Evolutionary conservation across 1,284 basidiomycete species (phyloP).

Genomic region (Sanghuangporus weigelae): DNA sequence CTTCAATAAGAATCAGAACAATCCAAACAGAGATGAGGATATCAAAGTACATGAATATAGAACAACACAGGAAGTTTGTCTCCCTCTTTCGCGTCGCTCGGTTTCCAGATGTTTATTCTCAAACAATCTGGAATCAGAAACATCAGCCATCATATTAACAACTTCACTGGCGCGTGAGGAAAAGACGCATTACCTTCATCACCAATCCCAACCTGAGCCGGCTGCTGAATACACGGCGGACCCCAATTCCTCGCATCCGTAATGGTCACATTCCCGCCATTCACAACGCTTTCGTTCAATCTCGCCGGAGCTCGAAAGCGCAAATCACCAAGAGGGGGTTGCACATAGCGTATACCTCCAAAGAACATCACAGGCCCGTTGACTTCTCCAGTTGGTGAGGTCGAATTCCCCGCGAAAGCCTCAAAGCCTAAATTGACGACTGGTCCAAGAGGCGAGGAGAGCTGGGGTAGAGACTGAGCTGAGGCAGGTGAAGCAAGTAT

Average conservation of each 20-base stretch:
- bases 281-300: constrained; percentile 32
- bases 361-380: constrained; percentile 38
- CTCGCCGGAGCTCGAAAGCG: constrained; percentile 45
- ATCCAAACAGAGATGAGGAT: not conserved
- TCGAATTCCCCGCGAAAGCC: constrained; percentile 38
- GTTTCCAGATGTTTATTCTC: constrained; percentile 50
- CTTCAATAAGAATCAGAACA: constrained; percentile 21
- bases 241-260: constrained; percentile 40
- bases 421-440: constrained; percentile 48
- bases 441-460: constrained; percentile 24
- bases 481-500: not conserved
- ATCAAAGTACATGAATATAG: constrained; percentile 36
- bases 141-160: not conserved
- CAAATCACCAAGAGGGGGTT: constrained; percentile 47
- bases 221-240: constrained; percentile 37
- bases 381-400: constrained; percentile 32
- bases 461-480: not conserved
- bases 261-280: constrained; percentile 21
- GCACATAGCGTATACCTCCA: constrained; percentile 48
- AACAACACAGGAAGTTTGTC: constrained; percentile 42
- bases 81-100: constrained; percentile 35
- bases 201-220: constrained; percentile 37
- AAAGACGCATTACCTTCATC: constrained; percentile 30
- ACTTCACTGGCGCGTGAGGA: not conserved
- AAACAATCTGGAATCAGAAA: constrained; percentile 37